Evolutionary conservation across 164 flowering plant genomes (phyloP), one percentile per base, ranked within the genome.

Genomic region (Euptelea pleiosperma): DNA sequence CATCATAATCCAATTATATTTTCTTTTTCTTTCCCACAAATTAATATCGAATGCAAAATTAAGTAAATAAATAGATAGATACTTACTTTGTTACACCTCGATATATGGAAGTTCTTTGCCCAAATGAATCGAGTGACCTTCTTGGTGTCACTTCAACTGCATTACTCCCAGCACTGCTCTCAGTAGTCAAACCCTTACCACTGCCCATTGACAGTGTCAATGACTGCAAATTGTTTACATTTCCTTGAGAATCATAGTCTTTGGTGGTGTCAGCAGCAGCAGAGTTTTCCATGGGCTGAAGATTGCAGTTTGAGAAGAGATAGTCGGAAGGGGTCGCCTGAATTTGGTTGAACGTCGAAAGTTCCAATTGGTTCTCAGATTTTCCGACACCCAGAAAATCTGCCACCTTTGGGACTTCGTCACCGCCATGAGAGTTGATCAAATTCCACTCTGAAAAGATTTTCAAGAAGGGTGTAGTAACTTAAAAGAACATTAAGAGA

Each of bases 41-140:
- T n/a, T n/a, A n/a, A n/a, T n/a, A n/a, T n/a, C n/a, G n/a, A n/a
- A n/a, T n/a, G n/a, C n/a, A n/a, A n/a, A n/a, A n/a, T n/a, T n/a
- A n/a, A n/a, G n/a, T n/a, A n/a, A n/a, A n/a, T n/a, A n/a, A 48
- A 24, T 3, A 18, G 22, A 19, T 25, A 3, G 35, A 11, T 14
- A 36, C 37, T 14, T 29, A 89, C 98, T 87, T 92, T 7, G 98
- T 87, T 22, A 92, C 98, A 31, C 98, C 98, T 3, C 98, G 81
- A 63, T 92, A 92, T 3, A 85, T 87, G 0, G 98, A 92, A 6
- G 98, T 89, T 73, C 98, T 69, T 70, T 92, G 98, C 7, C 98
- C 98, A 68, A 89, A 92, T 7, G 93, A 81, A 30, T 87, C 97
- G 64, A 87, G 45, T 4, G 86, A 68, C 55, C 85, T 74, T 59